phyloP scores from a whole-genome alignment of 495 filamentous ascomycete genomes.

The Penicillium cataractarum region DNA sequence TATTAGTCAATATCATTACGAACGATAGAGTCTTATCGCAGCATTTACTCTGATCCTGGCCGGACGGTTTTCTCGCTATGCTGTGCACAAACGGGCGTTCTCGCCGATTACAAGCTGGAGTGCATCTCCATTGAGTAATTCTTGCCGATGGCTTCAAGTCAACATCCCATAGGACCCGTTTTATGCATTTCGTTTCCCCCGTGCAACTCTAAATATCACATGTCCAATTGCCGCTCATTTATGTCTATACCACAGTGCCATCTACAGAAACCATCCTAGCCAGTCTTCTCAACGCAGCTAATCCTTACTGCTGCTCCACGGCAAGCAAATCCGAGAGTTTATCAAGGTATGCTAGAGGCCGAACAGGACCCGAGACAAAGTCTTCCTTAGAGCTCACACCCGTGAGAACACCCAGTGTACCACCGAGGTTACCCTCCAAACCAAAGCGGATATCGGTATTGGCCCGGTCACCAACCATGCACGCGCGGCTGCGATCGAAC shows the following conservation, averaged over 20 bases:
- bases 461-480: constrained; percentile 94
- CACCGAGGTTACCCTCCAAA: constrained; percentile 85
- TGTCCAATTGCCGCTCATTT: not conserved
- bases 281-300: not conserved
- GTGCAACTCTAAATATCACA: not conserved
- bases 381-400: constrained; percentile 81
- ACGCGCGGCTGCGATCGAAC: constrained; percentile 80
- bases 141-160: not conserved
- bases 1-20: not conserved
- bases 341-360: constrained; percentile 81
- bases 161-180: not conserved
- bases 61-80: not conserved
- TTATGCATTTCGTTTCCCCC: not conserved
- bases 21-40: not conserved
- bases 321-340: constrained; percentile 73
- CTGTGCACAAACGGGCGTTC: not conserved
- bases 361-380: constrained; percentile 72
- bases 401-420: constrained; percentile 88
- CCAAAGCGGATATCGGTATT: constrained; percentile 98
- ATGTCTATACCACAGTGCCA: not conserved
- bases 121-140: not conserved
- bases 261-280: not conserved
- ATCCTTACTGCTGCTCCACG: constrained; percentile 22
- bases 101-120: not conserved
- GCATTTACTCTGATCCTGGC: not conserved